Base-by-base conservation (phyloP, 129 eudicot species). In the Ambrosia trifida region DNA sequence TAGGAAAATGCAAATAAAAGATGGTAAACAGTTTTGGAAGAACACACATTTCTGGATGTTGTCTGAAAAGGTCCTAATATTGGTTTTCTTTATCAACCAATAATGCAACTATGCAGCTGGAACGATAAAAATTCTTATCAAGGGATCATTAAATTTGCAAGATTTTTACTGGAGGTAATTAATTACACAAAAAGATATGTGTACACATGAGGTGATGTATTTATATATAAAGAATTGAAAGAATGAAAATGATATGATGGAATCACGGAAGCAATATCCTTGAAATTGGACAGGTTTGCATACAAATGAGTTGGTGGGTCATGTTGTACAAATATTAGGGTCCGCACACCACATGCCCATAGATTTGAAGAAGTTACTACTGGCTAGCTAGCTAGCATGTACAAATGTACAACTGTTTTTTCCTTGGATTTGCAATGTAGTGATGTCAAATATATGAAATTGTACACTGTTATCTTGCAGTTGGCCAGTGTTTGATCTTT, bases 331-430 rank as follows among this genome's bases (percentile, higher is more conserved):
- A 19, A 80, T 47, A 35, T 41, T 31, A 74, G 54, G 65, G 72
- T 65, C 57, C 47, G 31, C 65, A 74, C 72, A 74, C 31, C 64
- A 70, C 59, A 64, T 32, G 82, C 74, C 74, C 83, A 74, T 82
- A 77, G 70, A 74, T 78, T 64, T 19, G 36, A 18, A 46, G 41
- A 40, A 56, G 16, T 57, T 57, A 38, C 8, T n/a, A 70, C 28
- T 24, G 28, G 28, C 43, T 38, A 38, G 43, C 43, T 38, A 38
- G 43, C 43, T 5, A 5, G 31, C 60, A 59, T 74, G 52, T 58
- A 73, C 56, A 68, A 53, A 45, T 64, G 80, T 70, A 78, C 86
- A 33, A 50, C 38, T 60, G 56, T 17, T 62, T 72, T 72, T 31
- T 14, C 17, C 4, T 59, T 58, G 64, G 72, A 52, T 69, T 69